Evolutionary conservation across 164 flowering plant species (phyloP).

Genomic region (Kingdonia uniflora): DNA sequence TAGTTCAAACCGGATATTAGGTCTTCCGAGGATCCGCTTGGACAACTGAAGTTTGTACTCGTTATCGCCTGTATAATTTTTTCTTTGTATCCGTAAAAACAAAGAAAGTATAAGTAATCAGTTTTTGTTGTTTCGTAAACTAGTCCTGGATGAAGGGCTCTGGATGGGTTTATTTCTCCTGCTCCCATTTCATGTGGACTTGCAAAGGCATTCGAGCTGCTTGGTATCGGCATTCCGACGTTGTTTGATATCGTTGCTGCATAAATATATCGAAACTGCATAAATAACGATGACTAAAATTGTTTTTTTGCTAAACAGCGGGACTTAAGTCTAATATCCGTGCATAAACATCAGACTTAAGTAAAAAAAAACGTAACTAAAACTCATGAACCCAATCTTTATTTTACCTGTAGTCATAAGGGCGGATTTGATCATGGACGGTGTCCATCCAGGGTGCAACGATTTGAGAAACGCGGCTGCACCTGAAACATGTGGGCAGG

Average conservation of each 20-base stretch:
- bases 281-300: too few relatives aligned
- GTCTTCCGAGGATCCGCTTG: conserved; percentile 25
- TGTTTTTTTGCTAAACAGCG: too few relatives aligned
- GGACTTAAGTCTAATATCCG: too few relatives aligned
- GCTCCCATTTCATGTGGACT: conserved; percentile 63
- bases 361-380: neutral
- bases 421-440: conserved; percentile 77
- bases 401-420: conserved; percentile 79
- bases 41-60: conserved; percentile 44
- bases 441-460: conserved; percentile 40
- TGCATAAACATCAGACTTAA: too few relatives aligned
- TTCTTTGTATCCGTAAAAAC: conserved; percentile 47
- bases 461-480: conserved; percentile 63
- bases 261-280: neutral
- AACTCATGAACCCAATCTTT: neutral
- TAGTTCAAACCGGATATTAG: conserved; percentile 63
- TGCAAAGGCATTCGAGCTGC: conserved; percentile 32
- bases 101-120: conserved; percentile 57
- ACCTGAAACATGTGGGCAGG: conserved; percentile 85
- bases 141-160: conserved; percentile 68
- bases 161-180: conserved; percentile 61
- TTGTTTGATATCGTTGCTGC: conserved; percentile 55
- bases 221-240: conserved; percentile 35
- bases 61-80: conserved; percentile 37
- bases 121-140: conserved; percentile 48